Conservation (phyloP, 2,329 filamentous ascomycete species). For the Dactylella cylindrospora region DNA sequence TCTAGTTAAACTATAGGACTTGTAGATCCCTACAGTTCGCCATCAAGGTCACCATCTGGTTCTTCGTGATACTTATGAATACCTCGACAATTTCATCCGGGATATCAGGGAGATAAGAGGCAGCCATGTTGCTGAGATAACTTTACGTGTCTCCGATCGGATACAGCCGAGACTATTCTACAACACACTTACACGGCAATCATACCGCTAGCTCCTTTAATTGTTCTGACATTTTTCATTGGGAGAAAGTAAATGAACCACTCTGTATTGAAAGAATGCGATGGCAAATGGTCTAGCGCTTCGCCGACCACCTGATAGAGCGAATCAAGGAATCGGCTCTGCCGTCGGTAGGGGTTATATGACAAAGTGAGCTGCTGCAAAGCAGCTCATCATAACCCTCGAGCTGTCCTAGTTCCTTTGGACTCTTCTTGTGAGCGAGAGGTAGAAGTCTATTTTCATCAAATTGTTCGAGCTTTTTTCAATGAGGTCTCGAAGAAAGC, state of each 20-base stretch:
- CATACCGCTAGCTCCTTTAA: slow-evolving; percentile 11
- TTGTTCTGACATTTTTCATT: slow-evolving; percentile 3
- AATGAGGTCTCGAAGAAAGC: too few relatives aligned
- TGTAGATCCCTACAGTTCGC: too few relatives aligned
- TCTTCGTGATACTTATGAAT: background rate
- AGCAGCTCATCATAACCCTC: slow-evolving; percentile 4
- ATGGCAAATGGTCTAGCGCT: slow-evolving; percentile 2
- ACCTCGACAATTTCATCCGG: slow-evolving; percentile 3
- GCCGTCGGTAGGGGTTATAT: slow-evolving; percentile 1
- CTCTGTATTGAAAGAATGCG: slow-evolving; percentile 6
- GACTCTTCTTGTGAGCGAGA: too few relatives aligned
- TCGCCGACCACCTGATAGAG: slow-evolving; percentile 2
- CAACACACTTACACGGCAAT: slow-evolving; percentile 9
- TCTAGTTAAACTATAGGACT: too few relatives aligned
- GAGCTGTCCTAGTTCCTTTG: too few relatives aligned
- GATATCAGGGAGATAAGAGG: background rate
- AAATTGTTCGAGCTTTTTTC: too few relatives aligned
- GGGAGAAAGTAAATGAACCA: background rate
- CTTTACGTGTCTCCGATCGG: background rate
- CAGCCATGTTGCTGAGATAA: background rate
- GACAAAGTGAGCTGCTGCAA: slow-evolving; percentile 3
- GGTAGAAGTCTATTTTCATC: too few relatives aligned
- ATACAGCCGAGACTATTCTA: background rate
- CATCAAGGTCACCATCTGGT: slow-evolving; percentile 9
- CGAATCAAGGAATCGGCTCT: slow-evolving; percentile 3